Evolutionary conservation across 2,329 filamentous ascomycete species (phyloP).

Genomic region (Aspergillus transmontanensis): DNA sequence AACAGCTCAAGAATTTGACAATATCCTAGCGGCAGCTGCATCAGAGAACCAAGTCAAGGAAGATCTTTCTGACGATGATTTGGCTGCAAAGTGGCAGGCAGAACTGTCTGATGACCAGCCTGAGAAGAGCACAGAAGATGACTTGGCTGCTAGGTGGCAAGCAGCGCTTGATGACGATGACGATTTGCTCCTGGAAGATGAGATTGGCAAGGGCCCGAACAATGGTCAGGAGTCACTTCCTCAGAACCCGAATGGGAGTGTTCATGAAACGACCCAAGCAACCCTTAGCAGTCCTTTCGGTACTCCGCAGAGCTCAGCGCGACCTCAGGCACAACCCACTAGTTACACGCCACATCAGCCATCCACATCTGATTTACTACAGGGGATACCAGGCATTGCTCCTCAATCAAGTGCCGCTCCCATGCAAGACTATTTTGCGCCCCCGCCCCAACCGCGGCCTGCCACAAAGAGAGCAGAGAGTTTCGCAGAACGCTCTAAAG

Average conservation of each 20-base stretch:
- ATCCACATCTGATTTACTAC: constrained; percentile 51
- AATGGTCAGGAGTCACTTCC: constrained; percentile 23
- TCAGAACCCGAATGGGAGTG: constrained; percentile 27
- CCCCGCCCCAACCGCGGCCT: constrained; percentile 28
- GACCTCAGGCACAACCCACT: constrained; percentile 33
- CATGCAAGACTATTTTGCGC: constrained; percentile 30
- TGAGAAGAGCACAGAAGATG: constrained; percentile 61
- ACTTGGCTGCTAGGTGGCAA: constrained; percentile 70
- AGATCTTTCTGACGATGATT: constrained; percentile 55
- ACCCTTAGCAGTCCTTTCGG: constrained; percentile 31
- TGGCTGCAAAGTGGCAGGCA: constrained; percentile 81
- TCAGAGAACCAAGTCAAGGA: constrained; percentile 24
- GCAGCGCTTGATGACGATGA: constrained; percentile 65
- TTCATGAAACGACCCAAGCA: constrained; percentile 12
- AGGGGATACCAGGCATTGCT: constrained; percentile 32
- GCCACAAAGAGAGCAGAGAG: constrained; percentile 66
- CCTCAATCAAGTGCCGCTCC: constrained; percentile 18
- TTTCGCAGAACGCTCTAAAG: constrained; percentile 87
- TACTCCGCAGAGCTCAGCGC: constrained; percentile 25
- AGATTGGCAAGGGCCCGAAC: constrained; percentile 31
- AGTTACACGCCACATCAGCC: constrained; percentile 56
- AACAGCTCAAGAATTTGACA: constrained; percentile 30
- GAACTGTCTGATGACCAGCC: constrained; percentile 55
- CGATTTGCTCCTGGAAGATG: constrained; percentile 76
- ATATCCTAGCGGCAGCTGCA: constrained; percentile 24